Base-by-base conservation (phyloP, 202 grass and related monocot genomes). In the Setaria viridis region DNA sequence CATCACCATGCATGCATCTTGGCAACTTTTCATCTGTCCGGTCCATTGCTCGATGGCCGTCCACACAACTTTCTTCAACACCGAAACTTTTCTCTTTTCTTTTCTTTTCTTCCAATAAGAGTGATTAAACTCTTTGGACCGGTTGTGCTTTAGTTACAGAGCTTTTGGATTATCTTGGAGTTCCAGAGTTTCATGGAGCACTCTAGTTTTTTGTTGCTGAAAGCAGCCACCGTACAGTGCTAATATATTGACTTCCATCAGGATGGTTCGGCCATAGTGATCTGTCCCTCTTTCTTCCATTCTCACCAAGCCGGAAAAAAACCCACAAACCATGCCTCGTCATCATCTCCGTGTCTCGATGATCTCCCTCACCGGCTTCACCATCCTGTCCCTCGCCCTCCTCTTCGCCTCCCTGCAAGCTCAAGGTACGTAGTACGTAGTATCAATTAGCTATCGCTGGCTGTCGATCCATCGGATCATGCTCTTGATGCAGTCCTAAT, bases 391-490 rank as follows among this genome's bases (percentile, higher is more conserved):
- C 25, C 25, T 25, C 25, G 8, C 4, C 16, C 17, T 79, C 80
- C 11, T 84, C 57, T n/a, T 58, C 46, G 20, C 79, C 33, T 55
- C 81, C 64, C 81, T 75, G 39, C 62, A 42, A 17, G 32, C 75
- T 16, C 84, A 72, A 72, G 84, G 84, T 79, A 77, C 10, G 62
- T 5, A 39, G 8, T 11, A 25, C 25, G 25, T 47, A 19, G 25
- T 5, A 17, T 51, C 63, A 7, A 15, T 7, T 2, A 35, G 33
- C 33, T 67, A 8, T 35, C 0, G 11, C 20, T 39, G 21, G n/a
- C 55, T 1, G 11, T 48, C 33, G 7, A 16, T 70, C 9, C 51
- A 42, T 43, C 51, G 14, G n/a, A 3, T 11, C 50, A 11, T 62
- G 12, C 11, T 82, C 67, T 62, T 82, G 69, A 55, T 34, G 43